Evolutionary conservation across 371 early-diverging fungal species (phyloP).

Genomic region (Coemansia sp.): DNA sequence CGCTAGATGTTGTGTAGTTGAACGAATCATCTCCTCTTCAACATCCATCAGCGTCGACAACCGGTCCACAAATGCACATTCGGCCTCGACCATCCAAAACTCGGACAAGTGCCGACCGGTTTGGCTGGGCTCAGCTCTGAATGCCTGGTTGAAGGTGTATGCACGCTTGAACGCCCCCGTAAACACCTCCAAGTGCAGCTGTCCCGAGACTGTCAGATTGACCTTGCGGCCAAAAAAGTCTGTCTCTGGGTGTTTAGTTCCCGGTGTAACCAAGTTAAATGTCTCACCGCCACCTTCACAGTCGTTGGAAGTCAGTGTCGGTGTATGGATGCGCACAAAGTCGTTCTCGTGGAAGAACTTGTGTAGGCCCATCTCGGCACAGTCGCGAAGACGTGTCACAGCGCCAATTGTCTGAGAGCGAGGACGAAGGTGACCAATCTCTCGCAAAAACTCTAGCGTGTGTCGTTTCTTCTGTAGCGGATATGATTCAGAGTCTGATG

Average conservation of each 20-base stretch:
- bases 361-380: conserved; percentile 66
- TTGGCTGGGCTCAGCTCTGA: conserved; percentile 84
- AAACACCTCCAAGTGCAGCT: conserved; percentile 83
- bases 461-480: conserved; percentile 88
- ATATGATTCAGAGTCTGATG: conserved; percentile 72
- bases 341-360: conserved; percentile 71
- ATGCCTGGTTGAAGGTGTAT: conserved; percentile 83
- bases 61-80: conserved; percentile 70
- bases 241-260: conserved; percentile 9
- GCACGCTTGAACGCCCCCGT: conserved; percentile 76
- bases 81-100: conserved; percentile 96
- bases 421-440: conserved; percentile 75
- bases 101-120: conserved; percentile 88
- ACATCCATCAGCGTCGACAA: conserved; percentile 52
- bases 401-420: conserved; percentile 75
- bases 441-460: conserved; percentile 75
- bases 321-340: conserved; percentile 80
- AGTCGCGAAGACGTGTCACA: conserved; percentile 67
- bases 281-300: conserved; percentile 95
- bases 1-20: conserved; percentile 33
- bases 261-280: conserved; percentile 51
- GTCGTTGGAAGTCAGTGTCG: conserved; percentile 80
- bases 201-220: conserved; percentile 85
- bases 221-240: conserved; percentile 76
- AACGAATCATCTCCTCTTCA: conserved; percentile 52